Evolutionary conservation across 768 basidiomycete species (phyloP), one percentile per base, ranked within the genome.

Genomic region (Boletus speciosus): DNA sequence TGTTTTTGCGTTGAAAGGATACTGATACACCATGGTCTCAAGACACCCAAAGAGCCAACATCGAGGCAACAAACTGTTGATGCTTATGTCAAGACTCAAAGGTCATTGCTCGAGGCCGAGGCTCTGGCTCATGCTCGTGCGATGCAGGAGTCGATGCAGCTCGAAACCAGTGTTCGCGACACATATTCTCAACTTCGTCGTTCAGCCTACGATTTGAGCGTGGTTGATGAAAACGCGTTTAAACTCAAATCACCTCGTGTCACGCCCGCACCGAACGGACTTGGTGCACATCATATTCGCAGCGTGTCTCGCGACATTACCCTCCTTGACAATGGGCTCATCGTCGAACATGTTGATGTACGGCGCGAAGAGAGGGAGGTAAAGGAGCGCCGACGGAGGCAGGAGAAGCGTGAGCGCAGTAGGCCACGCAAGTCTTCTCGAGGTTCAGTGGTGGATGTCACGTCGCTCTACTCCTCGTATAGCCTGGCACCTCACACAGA

Each of bases 11-110:
- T 27, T 37, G 48, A 29, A 36, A 47, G 25, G 19, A 49, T 54
- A 9, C 45, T 51, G 19, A 65, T 55, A 47, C 58, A 42, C 51
- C 55, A 16, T 31, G 29, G 35, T 23, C 25, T 40, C 34, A 98
- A 98, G 96, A 98, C 93, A 66, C 93, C 92, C 12, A 85, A 89
- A 47, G 93, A 97, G 60, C 91, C 94, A 12, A 78, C 87, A 5
- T 86, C 93, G 35, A 84, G 89, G 36, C 88, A 90, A 63, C 86
- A 89, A 61, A 90, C 90, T 4, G 74, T 99, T 6, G 82, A 86
- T 52, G 75, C 74, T 3, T 99, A 95, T 69, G 83, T 98, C 69
- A 85, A 84, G 62, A 76, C 88, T 2, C 96, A 98, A 63, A 79
- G 84, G 54, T 78, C 81, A 11, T 74, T 96, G 38, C 80, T 97